Evolutionary conservation across 108 stramenopile species (phyloP), one percentile per base, ranked within the genome.

Genomic region (Cyclostephanos invisitatus): DNA sequence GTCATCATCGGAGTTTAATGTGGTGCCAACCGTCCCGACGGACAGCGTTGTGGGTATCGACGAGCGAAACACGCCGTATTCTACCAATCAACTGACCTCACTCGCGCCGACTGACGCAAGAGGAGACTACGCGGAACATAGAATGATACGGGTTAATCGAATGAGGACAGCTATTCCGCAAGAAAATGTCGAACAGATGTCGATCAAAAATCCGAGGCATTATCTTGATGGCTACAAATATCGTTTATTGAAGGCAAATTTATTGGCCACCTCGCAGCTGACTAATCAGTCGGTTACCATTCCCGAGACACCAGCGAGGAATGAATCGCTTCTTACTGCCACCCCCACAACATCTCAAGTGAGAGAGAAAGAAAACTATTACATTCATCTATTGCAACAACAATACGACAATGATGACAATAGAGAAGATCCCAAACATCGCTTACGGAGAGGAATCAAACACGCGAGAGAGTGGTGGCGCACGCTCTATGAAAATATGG

Each of bases 201-300:
- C 25, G 22, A 56, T 25, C 15, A 24, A 27, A 54, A 70, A 59
- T 38, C 20, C 12, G 38, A 62, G 22, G 22, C 49, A 20, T 12
- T 17, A 64, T 32, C 50, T 71, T 32, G 62, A 53, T 51, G 70
- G 70, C 2, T 72, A 72, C 62, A 72, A 72, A 63, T 72, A 72
- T 72, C 60, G 70, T 20, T 38, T 72, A 54, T 46, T 46, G 44
- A 46, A 11, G 2, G 11, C 44, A 3, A 46, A 46, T 15, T 46
- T 46, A 46, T 35, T 72, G 62, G 27, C 47, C 10, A 62, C 70
- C n/a, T 61, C 70, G 32, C 61, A 62, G 40, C 22, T 72, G 29
- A 72, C 60, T 54, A 63, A 72, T 48, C 38, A 71, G 47, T 62
- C 49, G 15, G 62, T 72, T 37, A 53, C 32, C 22, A 27, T 62